phyloP scores from a whole-genome alignment of 441 rosid genomes.

The Euphorbia celastroides region DNA sequence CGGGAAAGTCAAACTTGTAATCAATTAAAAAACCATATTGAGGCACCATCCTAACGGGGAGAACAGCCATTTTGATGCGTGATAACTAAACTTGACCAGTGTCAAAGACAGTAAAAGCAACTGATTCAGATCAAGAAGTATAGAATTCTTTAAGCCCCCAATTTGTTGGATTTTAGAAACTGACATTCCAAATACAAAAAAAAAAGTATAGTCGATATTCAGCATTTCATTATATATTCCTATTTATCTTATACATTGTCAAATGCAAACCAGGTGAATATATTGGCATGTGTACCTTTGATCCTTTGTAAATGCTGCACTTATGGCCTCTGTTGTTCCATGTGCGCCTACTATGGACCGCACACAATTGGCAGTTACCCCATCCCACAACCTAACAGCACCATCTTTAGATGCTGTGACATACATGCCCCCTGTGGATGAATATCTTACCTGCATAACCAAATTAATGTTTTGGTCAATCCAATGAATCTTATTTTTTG shows the following conservation, averaged over 20 bases:
- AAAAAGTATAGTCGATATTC: too few relatives aligned
- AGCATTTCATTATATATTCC: too few relatives aligned
- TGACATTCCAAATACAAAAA: too few relatives aligned
- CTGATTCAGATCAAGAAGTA: background rate
- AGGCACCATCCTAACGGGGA: background rate
- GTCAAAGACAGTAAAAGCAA: background rate
- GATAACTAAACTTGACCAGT: background rate
- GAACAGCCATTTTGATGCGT: background rate
- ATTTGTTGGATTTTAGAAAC: background rate
- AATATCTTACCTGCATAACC: conserved; percentile 68
- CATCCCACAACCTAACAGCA: conserved; percentile 70
- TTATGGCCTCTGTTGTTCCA: conserved; percentile 65
- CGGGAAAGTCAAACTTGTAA: conserved; percentile 23
- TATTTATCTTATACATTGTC: too few relatives aligned
- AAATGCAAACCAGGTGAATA: too few relatives aligned
- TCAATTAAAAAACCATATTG: conserved; percentile 5
- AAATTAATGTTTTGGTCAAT: conserved; percentile 13
- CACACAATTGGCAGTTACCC: conserved; percentile 57
- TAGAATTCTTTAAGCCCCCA: background rate
- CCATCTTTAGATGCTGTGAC: conserved; percentile 88
- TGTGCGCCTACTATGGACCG: conserved; percentile 66
- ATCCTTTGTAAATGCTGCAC: conserved; percentile 72
- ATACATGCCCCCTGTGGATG: conserved; percentile 69
- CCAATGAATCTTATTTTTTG: conserved; percentile 7
- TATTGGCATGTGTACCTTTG: conserved; percentile 45